Percentiles rank a stretch among this genome's conserved stretches.
phyloP scores from a whole-genome alignment of 176 grass and related monocot species.

The Oryza officinalis region DNA sequence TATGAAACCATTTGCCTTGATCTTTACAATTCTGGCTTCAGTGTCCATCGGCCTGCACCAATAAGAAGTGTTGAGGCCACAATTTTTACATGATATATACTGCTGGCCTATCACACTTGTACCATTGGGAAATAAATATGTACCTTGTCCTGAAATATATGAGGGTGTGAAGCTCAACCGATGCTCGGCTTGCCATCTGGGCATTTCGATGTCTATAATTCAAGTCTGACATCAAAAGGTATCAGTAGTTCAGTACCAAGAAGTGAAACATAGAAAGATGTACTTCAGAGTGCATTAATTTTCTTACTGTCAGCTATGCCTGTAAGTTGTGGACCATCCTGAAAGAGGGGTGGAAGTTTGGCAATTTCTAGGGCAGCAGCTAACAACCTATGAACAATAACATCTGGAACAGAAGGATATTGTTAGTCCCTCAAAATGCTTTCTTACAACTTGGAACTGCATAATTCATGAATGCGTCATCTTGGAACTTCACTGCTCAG shows the following conservation, averaged over 20 bases:
- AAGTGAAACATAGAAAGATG: slow-evolving; percentile 22
- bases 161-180: slow-evolving; percentile 91
- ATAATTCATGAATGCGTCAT: not conserved
- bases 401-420: slow-evolving; percentile 63
- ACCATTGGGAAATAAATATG: slow-evolving; percentile 14
- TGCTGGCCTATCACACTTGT: slow-evolving; percentile 15
- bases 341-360: slow-evolving; percentile 91
- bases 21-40: slow-evolving; percentile 96
- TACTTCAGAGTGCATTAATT: slow-evolving; percentile 22
- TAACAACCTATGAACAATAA: slow-evolving; percentile 94
- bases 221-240: slow-evolving; percentile 54
- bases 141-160: slow-evolving; percentile 99
- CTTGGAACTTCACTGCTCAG: not conserved
- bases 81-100: slow-evolving; percentile 13
- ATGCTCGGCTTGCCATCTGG: slow-evolving; percentile 96
- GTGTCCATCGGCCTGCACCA: slow-evolving; percentile 79
- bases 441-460: slow-evolving; percentile 15
- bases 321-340: slow-evolving; percentile 85
- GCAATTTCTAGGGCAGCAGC: slow-evolving; percentile 91
- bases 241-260: slow-evolving; percentile 35
- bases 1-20: slow-evolving; percentile 98
- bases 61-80: slow-evolving; percentile 4
- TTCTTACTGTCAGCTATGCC: slow-evolving; percentile 89
- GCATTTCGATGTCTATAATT: slow-evolving; percentile 96
- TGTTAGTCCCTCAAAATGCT: not conserved